Evolutionary conservation across 2,329 filamentous ascomycete species (phyloP), one percentile per base, ranked within the genome.

Genomic region (Hypoxylon sp.): DNA sequence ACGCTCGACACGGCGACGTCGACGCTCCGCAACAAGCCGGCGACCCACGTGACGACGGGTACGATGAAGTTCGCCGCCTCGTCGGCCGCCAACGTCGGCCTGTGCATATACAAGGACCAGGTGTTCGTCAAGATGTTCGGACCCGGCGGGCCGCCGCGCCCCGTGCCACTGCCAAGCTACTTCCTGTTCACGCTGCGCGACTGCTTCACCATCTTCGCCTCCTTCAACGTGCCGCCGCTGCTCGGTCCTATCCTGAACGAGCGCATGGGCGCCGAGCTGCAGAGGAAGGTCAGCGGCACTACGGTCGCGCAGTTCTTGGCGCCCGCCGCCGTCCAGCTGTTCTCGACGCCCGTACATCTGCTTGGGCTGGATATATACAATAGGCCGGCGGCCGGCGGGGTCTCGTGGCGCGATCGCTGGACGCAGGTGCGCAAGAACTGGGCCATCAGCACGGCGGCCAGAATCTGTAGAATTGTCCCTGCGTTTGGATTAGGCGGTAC

Each of bases 91-190:
- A 98, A 97, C 79, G 89, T 97, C 77, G 87, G 88, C 6, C 84
- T 97, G 34, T 93, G 92, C 77, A 87, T 97, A 48, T 93, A 95
- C 84, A 97, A 97, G 78, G 94, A 97, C 79, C 89, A 89, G 71
- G 87, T 90, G 64, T 97, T 94, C 76, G 92, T 92, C 1, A 87
- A 88, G 72, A 85, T 97, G 73, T 97, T 96, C 76, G 92, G 92
- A 11, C 87, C 90, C 0, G 79, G 77, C 59, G 78, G 74, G 22
- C 75, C 80, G 0, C 84, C 79, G 10, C 81, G 84, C 15, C 79
- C 83, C 24, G 90, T 97, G 0, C 89, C 91, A 0, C 78, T 87
- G 30, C 82, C 90, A 1, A 91, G 89, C 7, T 95, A 93, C 78
- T 81, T 84, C 0, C 86, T 97, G 59, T 97, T 97, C 81, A 89